Base-by-base conservation (phyloP, 371 early-diverging fungal species). In the Mucor indicus region DNA sequence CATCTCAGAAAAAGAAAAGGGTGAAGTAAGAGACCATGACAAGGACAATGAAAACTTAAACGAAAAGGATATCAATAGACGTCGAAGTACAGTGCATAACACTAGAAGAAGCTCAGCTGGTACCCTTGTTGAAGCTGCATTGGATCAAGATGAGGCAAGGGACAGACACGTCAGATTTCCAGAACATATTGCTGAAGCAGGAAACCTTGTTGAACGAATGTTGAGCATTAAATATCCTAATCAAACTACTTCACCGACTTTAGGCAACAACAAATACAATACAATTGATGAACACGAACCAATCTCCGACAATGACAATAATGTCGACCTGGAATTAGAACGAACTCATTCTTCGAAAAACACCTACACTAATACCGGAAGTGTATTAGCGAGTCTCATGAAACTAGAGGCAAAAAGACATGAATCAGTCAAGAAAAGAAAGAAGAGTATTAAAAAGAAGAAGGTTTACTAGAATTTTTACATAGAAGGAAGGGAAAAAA, bases 151-250 rank as follows among this genome's bases (percentile, higher is more conserved):
- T 1, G 69, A 71, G 31, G 67, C 67, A 0, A 55, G 58, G 45
- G 67, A 66, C 12, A 49, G 75, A 30, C 75, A 75, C 53, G 62
- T 69, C 29, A 55, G 67, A 9, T 75, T 71, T 48, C 69, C 60
- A 44, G 72, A 71, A 19, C 75, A 75, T 53, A 64, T 75, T 17
- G 55, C 62, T 29, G 69, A 71, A 51, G 67, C 72, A 6, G 72
- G 69, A 3, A 57, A 62, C 21, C 54, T 75, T 23, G 72, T 75
- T 1, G 50, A 71, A 29, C 60, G 63, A 2, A 64, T 75, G 67
- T 38, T 75, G 15, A 62, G 63, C 35, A 33, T 49, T 29, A 6
- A 12, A 29, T 29, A 29, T 12, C 30, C 30, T 12, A n/a, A n/a
- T n/a, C n/a, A n/a, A n/a, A n/a, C n/a, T n/a, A 8, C 30, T 29